These are phyloP conservation scores for Kandelia obovata DNA, from an alignment of 345 rosid species.

Conservation along the genomic window DNA sequence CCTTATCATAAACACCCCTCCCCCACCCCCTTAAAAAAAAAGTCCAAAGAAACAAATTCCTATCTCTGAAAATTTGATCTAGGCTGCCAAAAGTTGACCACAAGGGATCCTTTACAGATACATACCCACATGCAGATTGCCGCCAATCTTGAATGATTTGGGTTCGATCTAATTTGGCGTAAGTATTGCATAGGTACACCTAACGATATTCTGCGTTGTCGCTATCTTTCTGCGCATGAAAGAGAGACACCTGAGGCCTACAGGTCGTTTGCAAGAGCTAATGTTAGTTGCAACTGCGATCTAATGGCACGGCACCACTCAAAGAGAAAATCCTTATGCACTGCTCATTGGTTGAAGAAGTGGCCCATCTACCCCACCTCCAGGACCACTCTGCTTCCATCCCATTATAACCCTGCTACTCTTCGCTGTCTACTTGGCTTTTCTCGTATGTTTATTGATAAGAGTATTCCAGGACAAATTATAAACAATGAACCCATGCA, in stretches of 20 bases:
- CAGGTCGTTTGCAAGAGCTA: background rate
- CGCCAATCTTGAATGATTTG: conserved; percentile 18
- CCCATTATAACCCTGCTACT: conserved; percentile 11
- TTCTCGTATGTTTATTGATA: background rate
- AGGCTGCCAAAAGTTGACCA: conserved; percentile 15
- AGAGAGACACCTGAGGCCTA: conserved; percentile 23
- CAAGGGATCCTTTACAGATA: background rate
- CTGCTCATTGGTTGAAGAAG: background rate
- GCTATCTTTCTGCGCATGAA: conserved; percentile 1
- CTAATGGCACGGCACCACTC: background rate
- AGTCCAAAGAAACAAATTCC: conserved; percentile 4
- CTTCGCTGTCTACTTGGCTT: conserved; percentile 1
- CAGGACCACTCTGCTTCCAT: conserved; percentile 27
- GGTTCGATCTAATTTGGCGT: background rate
- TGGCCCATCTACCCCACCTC: conserved; percentile 7
- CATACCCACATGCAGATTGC: conserved; percentile 5
- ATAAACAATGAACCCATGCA: too few relatives aligned
- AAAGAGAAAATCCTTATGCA: background rate
- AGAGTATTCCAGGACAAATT: background rate
- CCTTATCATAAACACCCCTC: background rate
- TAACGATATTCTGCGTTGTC: background rate
- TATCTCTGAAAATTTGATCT: conserved; percentile 9
- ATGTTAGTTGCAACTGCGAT: background rate
- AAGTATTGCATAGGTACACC: background rate
- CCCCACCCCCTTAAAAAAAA: background rate